phyloP scores from a whole-genome alignment of 2,329 filamentous ascomycete genomes.

The Exophiala oligosperma region DNA sequence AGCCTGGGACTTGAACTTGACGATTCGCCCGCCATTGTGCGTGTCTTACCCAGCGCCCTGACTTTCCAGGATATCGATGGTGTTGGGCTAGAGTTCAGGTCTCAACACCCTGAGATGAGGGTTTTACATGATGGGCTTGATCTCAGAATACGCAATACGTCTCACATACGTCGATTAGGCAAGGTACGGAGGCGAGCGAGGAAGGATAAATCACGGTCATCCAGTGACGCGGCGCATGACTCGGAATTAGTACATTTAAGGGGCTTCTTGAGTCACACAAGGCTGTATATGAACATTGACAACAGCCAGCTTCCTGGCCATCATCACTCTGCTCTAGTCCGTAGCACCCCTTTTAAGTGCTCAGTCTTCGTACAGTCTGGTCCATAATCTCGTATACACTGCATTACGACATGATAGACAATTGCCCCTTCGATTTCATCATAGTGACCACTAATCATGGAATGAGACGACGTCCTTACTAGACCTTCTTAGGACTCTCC shows the following conservation, averaged over 20 bases:
- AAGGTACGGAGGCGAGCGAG: not conserved
- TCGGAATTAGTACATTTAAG: not conserved
- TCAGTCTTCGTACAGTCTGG: not conserved
- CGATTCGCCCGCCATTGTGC: not conserved
- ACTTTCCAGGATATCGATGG: not conserved
- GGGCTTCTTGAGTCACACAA: constrained; percentile 7
- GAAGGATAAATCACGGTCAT: not conserved
- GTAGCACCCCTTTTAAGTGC: not conserved
- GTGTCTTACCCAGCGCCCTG: not conserved
- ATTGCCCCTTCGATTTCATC: not conserved
- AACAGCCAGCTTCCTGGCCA: not conserved
- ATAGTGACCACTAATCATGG: not conserved
- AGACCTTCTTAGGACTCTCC: constrained; percentile 18
- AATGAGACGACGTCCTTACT: constrained; percentile 1
- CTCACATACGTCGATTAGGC: not conserved
- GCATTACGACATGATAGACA: not conserved
- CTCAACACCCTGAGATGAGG: not conserved
- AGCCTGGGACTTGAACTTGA: not conserved
- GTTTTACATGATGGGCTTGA: not conserved
- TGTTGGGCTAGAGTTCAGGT: not conserved
- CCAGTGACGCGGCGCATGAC: constrained; percentile 1
- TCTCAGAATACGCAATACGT: not conserved
- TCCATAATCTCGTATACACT: not conserved
- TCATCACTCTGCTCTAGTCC: not conserved
- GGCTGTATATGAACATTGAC: not conserved